Conservation (phyloP, 2,329 filamentous ascomycete genomes). For the Epichloe baconii region DNA sequence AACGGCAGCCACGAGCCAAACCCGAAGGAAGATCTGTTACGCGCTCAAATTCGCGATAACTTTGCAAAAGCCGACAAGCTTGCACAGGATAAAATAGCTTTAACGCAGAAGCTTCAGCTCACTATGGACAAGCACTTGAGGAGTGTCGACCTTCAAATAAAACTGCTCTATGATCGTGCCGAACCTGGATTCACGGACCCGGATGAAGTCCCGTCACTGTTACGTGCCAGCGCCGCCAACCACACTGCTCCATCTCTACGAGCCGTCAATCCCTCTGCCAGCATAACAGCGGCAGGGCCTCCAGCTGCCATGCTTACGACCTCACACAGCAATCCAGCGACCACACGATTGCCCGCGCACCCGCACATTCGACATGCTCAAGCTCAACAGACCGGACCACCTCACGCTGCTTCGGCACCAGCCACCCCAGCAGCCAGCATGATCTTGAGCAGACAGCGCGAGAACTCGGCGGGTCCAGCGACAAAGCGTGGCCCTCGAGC, state of each 20-base stretch:
- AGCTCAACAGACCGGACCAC: slow-evolving; percentile 24
- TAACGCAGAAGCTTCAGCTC: slow-evolving; percentile 50
- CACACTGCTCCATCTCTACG: slow-evolving; percentile 27
- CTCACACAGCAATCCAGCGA: slow-evolving; percentile 26
- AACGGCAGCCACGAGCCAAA: slow-evolving; percentile 63
- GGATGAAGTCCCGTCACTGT: slow-evolving; percentile 48
- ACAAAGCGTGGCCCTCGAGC: slow-evolving; percentile 40
- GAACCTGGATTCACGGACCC: slow-evolving; percentile 50
- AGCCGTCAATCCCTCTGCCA: slow-evolving; percentile 30
- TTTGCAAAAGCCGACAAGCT: slow-evolving; percentile 57
- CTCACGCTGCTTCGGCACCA: slow-evolving; percentile 41
- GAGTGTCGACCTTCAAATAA: slow-evolving; percentile 50
- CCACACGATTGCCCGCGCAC: slow-evolving; percentile 28
- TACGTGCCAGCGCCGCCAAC: slow-evolving; percentile 45
- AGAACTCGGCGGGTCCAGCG: slow-evolving; percentile 45
- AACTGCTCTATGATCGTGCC: slow-evolving; percentile 45
- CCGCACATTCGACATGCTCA: slow-evolving; percentile 37
- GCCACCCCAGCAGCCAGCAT: slow-evolving; percentile 48
- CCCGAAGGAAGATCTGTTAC: slow-evolving; percentile 59
- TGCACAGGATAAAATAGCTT: slow-evolving; percentile 59
- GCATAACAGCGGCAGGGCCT: slow-evolving; percentile 14
- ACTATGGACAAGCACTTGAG: slow-evolving; percentile 50
- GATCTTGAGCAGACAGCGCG: slow-evolving; percentile 43
- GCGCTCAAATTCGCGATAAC: slow-evolving; percentile 52
- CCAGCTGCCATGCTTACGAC: slow-evolving; percentile 15